A percentile compares a stretch with the other conserved stretches of the same genome.
Conservation (phyloP, 441 rosid species). For the Brassica balearica region DNA sequence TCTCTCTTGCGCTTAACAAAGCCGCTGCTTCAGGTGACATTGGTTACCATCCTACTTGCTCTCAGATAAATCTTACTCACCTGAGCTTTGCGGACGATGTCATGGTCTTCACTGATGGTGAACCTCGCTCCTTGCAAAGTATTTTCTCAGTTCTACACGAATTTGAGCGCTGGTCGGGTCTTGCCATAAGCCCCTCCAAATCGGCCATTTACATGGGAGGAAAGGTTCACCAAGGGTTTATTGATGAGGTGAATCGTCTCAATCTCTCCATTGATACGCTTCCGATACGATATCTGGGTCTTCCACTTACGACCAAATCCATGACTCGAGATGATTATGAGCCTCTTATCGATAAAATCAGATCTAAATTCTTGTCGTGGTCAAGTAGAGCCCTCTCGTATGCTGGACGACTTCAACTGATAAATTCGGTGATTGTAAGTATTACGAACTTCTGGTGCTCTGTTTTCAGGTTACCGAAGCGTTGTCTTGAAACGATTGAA, state of each 20-base stretch:
- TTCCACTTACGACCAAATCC: background rate
- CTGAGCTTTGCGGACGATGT: background rate
- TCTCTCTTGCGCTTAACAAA: background rate
- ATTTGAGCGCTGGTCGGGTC: too few species aligned
- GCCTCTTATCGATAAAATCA: background rate
- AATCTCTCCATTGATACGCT: too few species aligned
- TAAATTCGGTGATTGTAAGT: background rate
- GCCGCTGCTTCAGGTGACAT: background rate
- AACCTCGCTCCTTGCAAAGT: too few species aligned
- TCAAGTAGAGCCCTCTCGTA: background rate
- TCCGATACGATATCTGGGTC: too few species aligned
- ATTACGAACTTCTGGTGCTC: background rate
- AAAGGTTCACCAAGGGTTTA: too few species aligned
- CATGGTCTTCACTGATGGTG: too few species aligned
- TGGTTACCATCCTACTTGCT: background rate
- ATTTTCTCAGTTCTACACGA: too few species aligned
- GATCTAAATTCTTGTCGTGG: background rate
- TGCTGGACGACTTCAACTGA: background rate
- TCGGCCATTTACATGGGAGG: too few species aligned
- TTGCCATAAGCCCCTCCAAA: too few species aligned
- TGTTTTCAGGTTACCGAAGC: background rate
- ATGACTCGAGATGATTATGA: background rate
- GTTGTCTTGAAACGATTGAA: background rate
- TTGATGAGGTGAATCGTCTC: too few species aligned
- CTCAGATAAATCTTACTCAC: background rate